Evolutionary conservation across 192 early-diverging fungal species (phyloP).

Genomic region (Coemansia sp.): DNA sequence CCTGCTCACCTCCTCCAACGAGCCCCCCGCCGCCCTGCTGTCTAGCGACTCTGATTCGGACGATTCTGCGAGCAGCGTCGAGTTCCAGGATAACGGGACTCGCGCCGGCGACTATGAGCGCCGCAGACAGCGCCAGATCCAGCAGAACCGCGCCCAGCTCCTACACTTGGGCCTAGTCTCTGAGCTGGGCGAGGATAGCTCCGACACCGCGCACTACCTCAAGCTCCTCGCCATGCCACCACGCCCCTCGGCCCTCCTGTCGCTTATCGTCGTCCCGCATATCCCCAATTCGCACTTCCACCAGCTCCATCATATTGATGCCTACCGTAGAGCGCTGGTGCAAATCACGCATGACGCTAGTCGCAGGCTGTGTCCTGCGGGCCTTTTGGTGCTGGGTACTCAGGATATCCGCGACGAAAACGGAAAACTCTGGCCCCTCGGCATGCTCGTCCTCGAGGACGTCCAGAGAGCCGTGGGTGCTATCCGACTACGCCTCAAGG

Average conservation of each 20-base stretch:
- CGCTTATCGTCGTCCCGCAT: conserved; percentile 66
- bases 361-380: conserved; percentile 59
- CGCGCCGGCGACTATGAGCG: conserved; percentile 49
- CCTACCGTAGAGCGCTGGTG: conserved; percentile 66
- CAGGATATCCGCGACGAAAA: conserved; percentile 66
- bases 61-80: not conserved
- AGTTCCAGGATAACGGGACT: conserved; percentile 42
- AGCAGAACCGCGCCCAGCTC: conserved; percentile 52
- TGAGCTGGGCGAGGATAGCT: conserved; percentile 77
- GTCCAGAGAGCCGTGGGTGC: conserved; percentile 59
- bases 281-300: conserved; percentile 55
- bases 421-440: conserved; percentile 72
- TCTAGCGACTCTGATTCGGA: conserved; percentile 19
- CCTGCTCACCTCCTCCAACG: conserved; percentile 23
- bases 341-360: conserved; percentile 64
- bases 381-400: conserved; percentile 68
- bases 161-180: conserved; percentile 70
- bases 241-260: conserved; percentile 54
- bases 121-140: conserved; percentile 50
- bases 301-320: conserved; percentile 50
- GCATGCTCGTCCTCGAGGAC: conserved; percentile 77
- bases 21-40: not conserved
- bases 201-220: conserved; percentile 69
- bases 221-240: conserved; percentile 59
- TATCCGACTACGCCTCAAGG: conserved; percentile 54